These are phyloP conservation scores for Brachypodium distachyon DNA, from an alignment of 202 grass and related monocot genomes.

Conservation along the genomic window DNA sequence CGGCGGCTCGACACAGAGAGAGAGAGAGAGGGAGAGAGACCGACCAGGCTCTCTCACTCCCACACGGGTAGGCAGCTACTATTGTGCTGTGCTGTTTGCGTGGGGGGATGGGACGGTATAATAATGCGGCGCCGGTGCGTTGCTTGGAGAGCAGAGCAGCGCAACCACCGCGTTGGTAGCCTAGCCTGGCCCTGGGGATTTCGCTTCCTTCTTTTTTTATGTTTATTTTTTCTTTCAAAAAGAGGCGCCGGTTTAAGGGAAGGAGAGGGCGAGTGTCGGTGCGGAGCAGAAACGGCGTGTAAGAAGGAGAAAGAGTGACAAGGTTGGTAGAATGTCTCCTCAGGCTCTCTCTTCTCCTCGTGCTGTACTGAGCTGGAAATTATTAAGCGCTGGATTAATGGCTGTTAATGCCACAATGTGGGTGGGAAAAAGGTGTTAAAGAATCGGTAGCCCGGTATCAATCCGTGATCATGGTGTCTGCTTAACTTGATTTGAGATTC, in stretches of 20 bases:
- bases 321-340: not conserved
- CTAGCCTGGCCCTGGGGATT: too few relatives aligned
- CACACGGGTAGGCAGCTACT: not conserved
- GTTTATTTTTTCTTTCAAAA: not conserved
- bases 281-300: not conserved
- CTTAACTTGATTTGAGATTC: too few relatives aligned
- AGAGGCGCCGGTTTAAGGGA: too few relatives aligned
- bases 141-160: slow-evolving; percentile 15
- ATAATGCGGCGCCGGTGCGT: slow-evolving; percentile 18
- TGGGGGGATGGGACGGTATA: slow-evolving; percentile 10
- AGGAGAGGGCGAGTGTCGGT: slow-evolving; percentile 16
- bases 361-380: not conserved
- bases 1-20: too few relatives aligned
- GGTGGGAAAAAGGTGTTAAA: too few relatives aligned
- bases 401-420: not conserved
- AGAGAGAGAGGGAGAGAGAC: too few relatives aligned
- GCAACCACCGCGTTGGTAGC: slow-evolving; percentile 22
- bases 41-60: too few relatives aligned
- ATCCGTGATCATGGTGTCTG: too few relatives aligned
- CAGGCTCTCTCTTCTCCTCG: not conserved
- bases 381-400: not conserved
- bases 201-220: not conserved
- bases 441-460: too few relatives aligned
- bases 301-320: too few relatives aligned
- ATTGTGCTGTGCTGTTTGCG: not conserved